phyloP scores from a whole-genome alignment of 2,329 filamentous ascomycete species.

The Alternaria longipes region DNA sequence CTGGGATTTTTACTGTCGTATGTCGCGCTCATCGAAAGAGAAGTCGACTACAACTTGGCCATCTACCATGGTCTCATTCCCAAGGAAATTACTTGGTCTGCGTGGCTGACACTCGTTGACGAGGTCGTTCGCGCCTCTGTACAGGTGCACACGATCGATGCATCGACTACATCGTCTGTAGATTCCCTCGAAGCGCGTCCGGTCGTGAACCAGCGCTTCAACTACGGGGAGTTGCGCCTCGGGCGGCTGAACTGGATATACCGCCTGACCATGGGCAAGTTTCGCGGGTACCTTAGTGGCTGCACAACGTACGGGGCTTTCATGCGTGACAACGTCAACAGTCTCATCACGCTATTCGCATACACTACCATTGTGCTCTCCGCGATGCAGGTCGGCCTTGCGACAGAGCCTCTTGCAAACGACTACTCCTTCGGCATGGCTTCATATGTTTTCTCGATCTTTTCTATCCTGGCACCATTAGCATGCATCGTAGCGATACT shows the following conservation, averaged over 20 bases:
- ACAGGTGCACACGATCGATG: conserved; percentile 6
- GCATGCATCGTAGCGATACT: conserved; percentile 24
- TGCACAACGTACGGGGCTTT: conserved; percentile 39
- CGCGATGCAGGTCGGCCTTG: conserved; percentile 39
- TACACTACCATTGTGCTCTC: conserved; percentile 39
- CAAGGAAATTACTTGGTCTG: conserved; percentile 31
- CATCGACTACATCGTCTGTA: conserved; percentile 7
- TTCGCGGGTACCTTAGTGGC: conserved; percentile 31
- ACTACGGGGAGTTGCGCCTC: conserved; percentile 37
- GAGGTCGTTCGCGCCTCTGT: conserved; percentile 14
- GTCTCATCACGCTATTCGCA: conserved; percentile 34
- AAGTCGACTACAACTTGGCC: conserved; percentile 32
- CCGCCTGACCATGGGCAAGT: conserved; percentile 21
- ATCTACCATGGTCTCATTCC: conserved; percentile 26
- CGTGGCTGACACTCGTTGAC: conserved; percentile 25
- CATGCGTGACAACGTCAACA: conserved; percentile 34
- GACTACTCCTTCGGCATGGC: conserved; percentile 31
- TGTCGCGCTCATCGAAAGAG: conserved; percentile 31
- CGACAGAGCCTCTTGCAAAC: conserved; percentile 24
- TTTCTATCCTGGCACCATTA: conserved; percentile 34
- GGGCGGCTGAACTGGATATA: conserved; percentile 40
- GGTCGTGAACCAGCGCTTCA: conserved; percentile 35
- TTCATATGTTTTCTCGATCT: conserved; percentile 33
- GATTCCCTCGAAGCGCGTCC: conserved; percentile 5
- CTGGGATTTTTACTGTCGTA: conserved; percentile 33